Conservation (phyloP, 2,329 filamentous ascomycete species). For the Cyphellophora europaea region DNA sequence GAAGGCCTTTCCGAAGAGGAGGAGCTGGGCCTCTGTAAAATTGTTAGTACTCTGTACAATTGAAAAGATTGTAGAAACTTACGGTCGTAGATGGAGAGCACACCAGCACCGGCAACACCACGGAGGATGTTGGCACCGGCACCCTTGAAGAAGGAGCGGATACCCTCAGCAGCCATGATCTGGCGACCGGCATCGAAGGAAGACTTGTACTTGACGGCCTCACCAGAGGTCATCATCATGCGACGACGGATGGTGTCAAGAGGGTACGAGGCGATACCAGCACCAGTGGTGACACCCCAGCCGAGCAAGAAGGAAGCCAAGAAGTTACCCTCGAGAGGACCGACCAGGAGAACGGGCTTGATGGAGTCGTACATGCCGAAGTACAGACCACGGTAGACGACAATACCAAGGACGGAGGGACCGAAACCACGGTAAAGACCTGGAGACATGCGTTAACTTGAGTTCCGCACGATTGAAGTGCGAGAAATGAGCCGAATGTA, state of each 20-base stretch:
- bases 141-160: conserved; percentile 99
- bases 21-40: conserved; percentile 54
- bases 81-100: conserved; percentile 99
- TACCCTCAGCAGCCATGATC: conserved; percentile 94
- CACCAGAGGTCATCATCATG: conserved; percentile 99
- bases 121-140: conserved; percentile 99
- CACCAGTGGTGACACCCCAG: conserved; percentile 99
- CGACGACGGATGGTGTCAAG: conserved; percentile 99
- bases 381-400: conserved; percentile 99
- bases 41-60: conserved; percentile 8
- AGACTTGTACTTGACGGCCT: conserved; percentile 99
- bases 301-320: conserved; percentile 97
- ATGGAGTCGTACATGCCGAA: conserved; percentile 99
- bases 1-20: conserved; percentile 99
- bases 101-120: conserved; percentile 99
- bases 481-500: too few relatives aligned
- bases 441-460: too few relatives aligned
- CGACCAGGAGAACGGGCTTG: conserved; percentile 95
- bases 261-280: conserved; percentile 99
- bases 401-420: conserved; percentile 96
- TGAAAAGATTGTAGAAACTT: conserved; percentile 4
- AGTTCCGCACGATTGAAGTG: too few relatives aligned
- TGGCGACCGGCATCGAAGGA: conserved; percentile 91
- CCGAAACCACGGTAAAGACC: conserved; percentile 99
- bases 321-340: conserved; percentile 94